A percentile compares a stretch with the other conserved stretches of the same genome.
Evolutionary conservation across 495 filamentous ascomycete species (phyloP).

Genomic region (Penicillium canescens): DNA sequence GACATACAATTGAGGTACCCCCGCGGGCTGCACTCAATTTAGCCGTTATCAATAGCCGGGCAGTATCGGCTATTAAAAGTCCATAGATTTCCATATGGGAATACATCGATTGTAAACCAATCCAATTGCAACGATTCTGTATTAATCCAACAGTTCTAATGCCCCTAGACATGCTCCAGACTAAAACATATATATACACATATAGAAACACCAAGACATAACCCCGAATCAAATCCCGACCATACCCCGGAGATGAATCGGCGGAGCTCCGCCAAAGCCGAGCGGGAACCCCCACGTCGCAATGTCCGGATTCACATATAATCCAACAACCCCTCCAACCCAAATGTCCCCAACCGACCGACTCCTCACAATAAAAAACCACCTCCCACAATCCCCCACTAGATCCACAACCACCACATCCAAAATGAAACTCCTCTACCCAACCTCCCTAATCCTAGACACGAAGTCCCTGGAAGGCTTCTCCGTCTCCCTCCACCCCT

Average conservation of each 20-base stretch:
- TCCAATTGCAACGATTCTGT: too few relatives aligned
- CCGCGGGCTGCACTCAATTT: too few relatives aligned
- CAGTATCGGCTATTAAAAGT: too few relatives aligned
- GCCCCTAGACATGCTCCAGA: too few relatives aligned
- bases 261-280: constrained; percentile 2
- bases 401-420: not conserved
- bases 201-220: too few relatives aligned
- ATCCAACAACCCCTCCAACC: not conserved
- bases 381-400: not conserved
- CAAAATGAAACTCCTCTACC: constrained; percentile 63
- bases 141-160: too few relatives aligned
- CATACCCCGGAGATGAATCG: not conserved
- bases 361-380: not conserved
- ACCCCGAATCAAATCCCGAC: too few relatives aligned
- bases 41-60: too few relatives aligned
- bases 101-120: too few relatives aligned
- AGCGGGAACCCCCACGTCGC: constrained; percentile 4
- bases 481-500: constrained; percentile 49
- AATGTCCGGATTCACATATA: not conserved
- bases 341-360: constrained; percentile 3
- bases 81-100: too few relatives aligned
- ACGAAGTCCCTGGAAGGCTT: constrained; percentile 51
- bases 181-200: too few relatives aligned
- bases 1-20: too few relatives aligned
- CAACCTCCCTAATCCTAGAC: constrained; percentile 55